Base-by-base conservation (phyloP, 305 asterid genomes). In the Lippia alba region DNA sequence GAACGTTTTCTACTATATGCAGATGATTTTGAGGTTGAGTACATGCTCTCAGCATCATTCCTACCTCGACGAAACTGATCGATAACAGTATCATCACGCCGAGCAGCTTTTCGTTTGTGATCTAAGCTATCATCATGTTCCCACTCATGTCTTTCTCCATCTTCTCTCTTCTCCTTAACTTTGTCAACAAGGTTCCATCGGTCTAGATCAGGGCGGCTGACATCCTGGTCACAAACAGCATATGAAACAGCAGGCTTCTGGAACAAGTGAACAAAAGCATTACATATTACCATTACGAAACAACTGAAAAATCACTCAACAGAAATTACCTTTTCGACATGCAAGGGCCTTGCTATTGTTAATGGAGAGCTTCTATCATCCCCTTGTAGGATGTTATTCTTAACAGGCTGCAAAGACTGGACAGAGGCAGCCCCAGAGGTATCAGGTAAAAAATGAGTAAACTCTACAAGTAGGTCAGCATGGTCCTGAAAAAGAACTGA, bases 361-460 rank as follows among this genome's bases (percentile, higher is more conserved):
- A 87, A 64, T 10, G 91, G 87, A 67, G 94, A 77, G 70, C 81
- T 81, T 76, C 80, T 87, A 77, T 79, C 95, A 71, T 88, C 89
- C 70, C 87, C 87, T 8, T 59, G 78, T 50, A 67, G 64, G 64
- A 61, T 67, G 78, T 73, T 79, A 69, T 84, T 86, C 79, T 86
- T 83, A 70, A 83, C 83, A 80, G 77, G 67, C 67, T 80, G 93
- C 51, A 79, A 77, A 79, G 39, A 51, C 78, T 76, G 86, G 66
- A 69, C 56, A 69, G 91, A 81, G 56, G 82, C 88, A 63, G 89
- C 76, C 40, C 91, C 94, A 24, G 92, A 77, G 61, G 85, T 71
- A 80, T 89, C 92, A 67, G 98, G 99, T 70, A 96, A 80, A 80
- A 96, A 92, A 80, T 85, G 97, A 72, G 89, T 82, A 84, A 96